These are phyloP conservation scores for Forsythia viridissima DNA, from an alignment of 257 asterid genomes.

Conservation along the genomic window DNA sequence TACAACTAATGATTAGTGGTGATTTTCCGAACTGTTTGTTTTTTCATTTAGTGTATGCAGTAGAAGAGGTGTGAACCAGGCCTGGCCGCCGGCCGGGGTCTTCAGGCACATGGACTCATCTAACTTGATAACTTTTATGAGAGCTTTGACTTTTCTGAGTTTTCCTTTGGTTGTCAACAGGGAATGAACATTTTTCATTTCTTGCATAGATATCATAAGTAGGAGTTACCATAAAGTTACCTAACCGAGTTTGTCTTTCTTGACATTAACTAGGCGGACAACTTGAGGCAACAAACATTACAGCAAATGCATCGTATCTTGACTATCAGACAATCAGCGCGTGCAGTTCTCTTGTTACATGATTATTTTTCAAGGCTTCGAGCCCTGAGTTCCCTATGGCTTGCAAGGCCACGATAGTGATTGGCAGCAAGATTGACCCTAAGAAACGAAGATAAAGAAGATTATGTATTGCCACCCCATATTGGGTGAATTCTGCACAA, in stretches of 20 bases:
- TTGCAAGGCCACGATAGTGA: constrained; percentile 86
- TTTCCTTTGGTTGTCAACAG: neutral
- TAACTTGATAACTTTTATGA: neutral
- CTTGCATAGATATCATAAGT: neutral
- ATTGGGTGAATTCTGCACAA: neutral
- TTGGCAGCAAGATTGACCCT: neutral
- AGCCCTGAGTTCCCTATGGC: constrained; percentile 95
- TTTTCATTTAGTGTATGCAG: neutral
- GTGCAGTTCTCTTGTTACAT: constrained; percentile 69
- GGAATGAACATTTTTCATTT: neutral
- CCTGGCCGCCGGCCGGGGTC: neutral
- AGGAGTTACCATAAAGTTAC: neutral
- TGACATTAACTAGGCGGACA: constrained; percentile 65
- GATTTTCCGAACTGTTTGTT: neutral
- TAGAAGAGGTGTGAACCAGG: neutral
- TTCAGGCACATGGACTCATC: neutral
- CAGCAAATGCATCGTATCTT: constrained; percentile 85
- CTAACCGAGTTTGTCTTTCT: constrained; percentile 2
- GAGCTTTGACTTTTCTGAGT: neutral
- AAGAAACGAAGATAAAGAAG: neutral
- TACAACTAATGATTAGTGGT: neutral
- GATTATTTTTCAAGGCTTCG: constrained; percentile 89
- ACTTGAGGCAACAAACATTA: constrained; percentile 81
- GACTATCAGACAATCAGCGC: constrained; percentile 88
- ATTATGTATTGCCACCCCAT: neutral